These are phyloP conservation scores for Phytopythium sindhum DNA, from an alignment of 352 stramenopile species.

Conservation along the genomic window DNA sequence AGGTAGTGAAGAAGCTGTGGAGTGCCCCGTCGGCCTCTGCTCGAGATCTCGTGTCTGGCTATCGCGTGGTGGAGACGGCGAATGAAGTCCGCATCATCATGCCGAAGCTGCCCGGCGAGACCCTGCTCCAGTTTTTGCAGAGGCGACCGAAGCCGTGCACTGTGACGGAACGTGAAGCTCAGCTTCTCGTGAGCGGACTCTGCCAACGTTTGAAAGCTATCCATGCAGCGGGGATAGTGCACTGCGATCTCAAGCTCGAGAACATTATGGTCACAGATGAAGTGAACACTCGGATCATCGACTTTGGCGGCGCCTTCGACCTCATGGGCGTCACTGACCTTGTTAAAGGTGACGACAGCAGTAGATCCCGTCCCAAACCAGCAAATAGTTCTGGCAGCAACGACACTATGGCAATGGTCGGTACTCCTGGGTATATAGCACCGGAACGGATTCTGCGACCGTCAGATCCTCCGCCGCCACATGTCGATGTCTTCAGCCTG, in stretches of 20 bases:
- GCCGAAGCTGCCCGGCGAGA: conserved; percentile 43
- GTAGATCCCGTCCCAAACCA: not conserved
- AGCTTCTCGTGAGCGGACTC: conserved; percentile 29
- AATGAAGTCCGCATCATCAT: conserved; percentile 51
- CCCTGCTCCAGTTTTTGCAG: conserved; percentile 37
- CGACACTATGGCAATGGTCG: conserved; percentile 30
- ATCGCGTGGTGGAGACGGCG: conserved; percentile 49
- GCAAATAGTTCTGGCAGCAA: not conserved
- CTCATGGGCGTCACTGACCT: conserved; percentile 11
- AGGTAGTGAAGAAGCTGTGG: conserved; percentile 35
- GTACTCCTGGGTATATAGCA: conserved; percentile 61
- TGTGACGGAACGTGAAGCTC: conserved; percentile 39
- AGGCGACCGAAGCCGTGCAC: conserved; percentile 9
- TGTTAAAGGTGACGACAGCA: not conserved
- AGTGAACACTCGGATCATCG: conserved; percentile 39
- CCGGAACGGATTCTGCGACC: conserved; percentile 44
- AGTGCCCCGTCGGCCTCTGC: conserved; percentile 9
- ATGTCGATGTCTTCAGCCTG: conserved; percentile 54
- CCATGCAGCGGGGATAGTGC: conserved; percentile 89
- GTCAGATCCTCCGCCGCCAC: conserved; percentile 29
- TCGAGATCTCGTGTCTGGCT: conserved; percentile 29
- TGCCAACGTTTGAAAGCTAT: conserved; percentile 90
- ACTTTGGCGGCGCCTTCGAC: conserved; percentile 60
- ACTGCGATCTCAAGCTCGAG: conserved; percentile 98
- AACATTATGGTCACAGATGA: conserved; percentile 83